Percentiles rank a stretch among this genome's conserved stretches.
Conservation (phyloP, 2,329 filamentous ascomycete species). For the Chalaropsis thielavioides region DNA sequence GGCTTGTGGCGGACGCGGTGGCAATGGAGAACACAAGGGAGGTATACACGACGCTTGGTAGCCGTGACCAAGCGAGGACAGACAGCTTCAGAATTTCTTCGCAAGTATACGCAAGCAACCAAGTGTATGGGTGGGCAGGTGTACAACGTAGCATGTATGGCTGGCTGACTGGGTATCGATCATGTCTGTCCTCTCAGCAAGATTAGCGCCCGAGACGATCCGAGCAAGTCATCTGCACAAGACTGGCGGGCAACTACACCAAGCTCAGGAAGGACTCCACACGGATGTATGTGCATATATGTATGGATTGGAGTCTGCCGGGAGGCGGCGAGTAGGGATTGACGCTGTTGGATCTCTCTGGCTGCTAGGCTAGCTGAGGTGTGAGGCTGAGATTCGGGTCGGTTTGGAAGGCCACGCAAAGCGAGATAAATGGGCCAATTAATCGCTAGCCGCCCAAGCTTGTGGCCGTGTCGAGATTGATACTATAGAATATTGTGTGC, state of each 20-base stretch:
- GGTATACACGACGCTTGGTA: not conserved
- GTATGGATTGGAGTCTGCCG: not conserved
- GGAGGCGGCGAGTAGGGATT: not conserved
- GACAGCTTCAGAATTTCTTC: not conserved
- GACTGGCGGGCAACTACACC: not conserved
- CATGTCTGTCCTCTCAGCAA: conserved; percentile 2
- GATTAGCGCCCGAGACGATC: conserved; percentile 8
- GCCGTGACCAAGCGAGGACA: not conserved
- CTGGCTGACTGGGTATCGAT: not conserved
- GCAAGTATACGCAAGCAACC: not conserved
- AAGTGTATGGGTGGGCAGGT: not conserved
- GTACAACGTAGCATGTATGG: not conserved
- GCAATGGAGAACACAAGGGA: not conserved
- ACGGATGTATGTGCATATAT: not conserved
- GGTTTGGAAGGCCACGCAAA: not conserved
- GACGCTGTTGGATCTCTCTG: not conserved
- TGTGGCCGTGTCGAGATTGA: too few species aligned
- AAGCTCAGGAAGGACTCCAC: not conserved
- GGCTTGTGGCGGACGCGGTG: not conserved
- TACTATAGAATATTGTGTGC: too few species aligned
- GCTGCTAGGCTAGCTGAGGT: not conserved
- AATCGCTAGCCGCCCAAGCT: not conserved
- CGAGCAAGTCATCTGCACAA: not conserved
- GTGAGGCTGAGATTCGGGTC: not conserved
- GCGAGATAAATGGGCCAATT: not conserved